A percentile compares a stretch with the other conserved stretches of the same genome.
Evolutionary conservation across 257 asterid species (phyloP).

Genomic region (Solanum microdontum): DNA sequence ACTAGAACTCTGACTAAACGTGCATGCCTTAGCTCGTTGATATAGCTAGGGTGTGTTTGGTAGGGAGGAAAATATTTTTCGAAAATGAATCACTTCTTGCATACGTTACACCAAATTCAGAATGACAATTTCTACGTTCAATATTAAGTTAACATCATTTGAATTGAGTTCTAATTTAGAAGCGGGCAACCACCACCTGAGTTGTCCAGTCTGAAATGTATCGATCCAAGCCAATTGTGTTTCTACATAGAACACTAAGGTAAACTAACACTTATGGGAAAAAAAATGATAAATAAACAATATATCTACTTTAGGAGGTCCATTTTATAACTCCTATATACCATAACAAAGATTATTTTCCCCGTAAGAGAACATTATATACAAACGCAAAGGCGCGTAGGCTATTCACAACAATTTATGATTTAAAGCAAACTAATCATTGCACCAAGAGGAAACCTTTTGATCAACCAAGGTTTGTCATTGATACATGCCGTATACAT

Average conservation of each 20-base stretch:
- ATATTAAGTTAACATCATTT: no score
- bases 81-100: fast-evolving
- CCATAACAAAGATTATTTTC: no score
- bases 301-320: not conserved
- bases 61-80: no score
- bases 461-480: not conserved
- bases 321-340: no score
- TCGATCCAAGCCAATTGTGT: fast-evolving
- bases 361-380: no score
- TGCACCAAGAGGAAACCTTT: not conserved
- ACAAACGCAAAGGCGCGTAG: no score
- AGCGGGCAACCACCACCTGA: fast-evolving
- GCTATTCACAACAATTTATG: no score
- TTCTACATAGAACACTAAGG: not conserved
- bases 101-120: not conserved
- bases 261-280: not conserved
- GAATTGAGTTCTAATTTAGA: not conserved
- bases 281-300: not conserved
- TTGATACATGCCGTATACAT: not conserved
- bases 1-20: not conserved
- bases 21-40: not conserved
- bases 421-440: no score
- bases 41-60: not conserved
- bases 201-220: no score
- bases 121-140: not conserved